Percentiles rank a stretch among this genome's conserved stretches.
phyloP scores from a whole-genome alignment of 495 filamentous ascomycete genomes.

The Hamigera avellanea region DNA sequence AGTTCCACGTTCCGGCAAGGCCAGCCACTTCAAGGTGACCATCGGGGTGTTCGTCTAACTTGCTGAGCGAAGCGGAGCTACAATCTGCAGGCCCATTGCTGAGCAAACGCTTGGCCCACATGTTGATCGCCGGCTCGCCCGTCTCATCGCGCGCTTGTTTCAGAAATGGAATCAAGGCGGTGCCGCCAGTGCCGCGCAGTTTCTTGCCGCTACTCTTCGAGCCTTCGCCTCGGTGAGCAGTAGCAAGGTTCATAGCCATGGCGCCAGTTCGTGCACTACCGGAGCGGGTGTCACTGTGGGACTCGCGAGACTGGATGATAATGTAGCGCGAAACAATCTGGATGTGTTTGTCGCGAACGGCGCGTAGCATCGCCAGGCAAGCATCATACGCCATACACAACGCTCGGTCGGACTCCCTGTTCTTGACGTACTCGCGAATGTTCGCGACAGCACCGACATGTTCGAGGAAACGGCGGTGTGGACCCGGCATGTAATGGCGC shows the following conservation, averaged over 20 bases:
- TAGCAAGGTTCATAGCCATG: constrained; percentile 54
- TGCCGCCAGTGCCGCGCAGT: constrained; percentile 84
- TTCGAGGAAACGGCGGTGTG: constrained; percentile 78
- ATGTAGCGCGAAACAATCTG: constrained; percentile 96
- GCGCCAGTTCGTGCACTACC: constrained; percentile 25
- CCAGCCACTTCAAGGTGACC: constrained; percentile 61
- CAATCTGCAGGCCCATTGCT: constrained; percentile 38
- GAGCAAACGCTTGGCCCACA: constrained; percentile 68
- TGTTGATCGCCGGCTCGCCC: constrained; percentile 77
- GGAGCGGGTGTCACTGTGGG: constrained; percentile 34
- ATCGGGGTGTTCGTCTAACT: constrained; percentile 51
- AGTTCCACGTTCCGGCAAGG: constrained; percentile 73
- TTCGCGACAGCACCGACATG: constrained; percentile 74
- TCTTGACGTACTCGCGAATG: constrained; percentile 74
- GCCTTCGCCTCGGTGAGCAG: constrained; percentile 36
- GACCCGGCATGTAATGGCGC: constrained; percentile 92
- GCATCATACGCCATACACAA: constrained; percentile 80
- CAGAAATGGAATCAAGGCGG: constrained; percentile 83
- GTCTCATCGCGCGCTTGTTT: constrained; percentile 96
- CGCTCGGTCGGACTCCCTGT: constrained; percentile 43
- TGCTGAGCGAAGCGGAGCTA: constrained; percentile 42
- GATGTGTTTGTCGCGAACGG: constrained; percentile 87
- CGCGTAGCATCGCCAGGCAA: constrained; percentile 80
- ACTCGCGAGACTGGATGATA: constrained; percentile 52
- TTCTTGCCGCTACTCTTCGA: constrained; percentile 37